Evolutionary conservation across 345 rosid genomes (phyloP), one percentile per base, ranked within the genome.

Genomic region (Gossypium herbaceum): DNA sequence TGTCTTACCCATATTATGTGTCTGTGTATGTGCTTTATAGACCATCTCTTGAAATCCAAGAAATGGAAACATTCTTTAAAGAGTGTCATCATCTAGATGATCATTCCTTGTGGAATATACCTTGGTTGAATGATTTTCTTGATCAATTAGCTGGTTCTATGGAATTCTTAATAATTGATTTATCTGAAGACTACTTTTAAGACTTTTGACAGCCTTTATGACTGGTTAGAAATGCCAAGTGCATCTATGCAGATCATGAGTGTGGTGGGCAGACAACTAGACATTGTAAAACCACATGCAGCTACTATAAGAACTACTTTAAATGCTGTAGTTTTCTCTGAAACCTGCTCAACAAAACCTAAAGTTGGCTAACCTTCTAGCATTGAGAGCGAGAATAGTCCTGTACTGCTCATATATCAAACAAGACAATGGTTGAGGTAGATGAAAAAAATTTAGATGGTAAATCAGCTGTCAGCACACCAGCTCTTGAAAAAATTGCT

Each of bases 271-370:
- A 51, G 17, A 51, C 55, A 51, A 51, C 7, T 51, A 13, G 19
- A 51, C 19, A 15, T 12, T 51, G 17, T 4, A 51, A 51, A 51
- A 51, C 19, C 4, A 4, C 55, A 51, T 51, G 55, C 19, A 51
- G 19, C 15, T 13, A 17, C 12, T 52, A 17, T 15, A 34, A 52
- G 9, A 15, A 4, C 19, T 52, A 52, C 56, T 52, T 52, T 52
- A 52, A 52, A 52, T 52, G 56, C 9, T 52, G 56, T 34, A 34
- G 41, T 34, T 34, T 34, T 34, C 41, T 34, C 41, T 34, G 91
- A 84, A 77, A 81, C 83, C 78, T 80, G 86, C 78, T 81, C 85
- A 44, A 73, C 88, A 51, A 90, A 86, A 77, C 58, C 75, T 77
- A 88, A 78, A 82, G 76, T 71, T 61, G 80, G 81, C 44, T 88